These are phyloP conservation scores for Fusarium circinatum DNA, from an alignment of 2,329 filamentous ascomycete genomes.

Conservation along the genomic window DNA sequence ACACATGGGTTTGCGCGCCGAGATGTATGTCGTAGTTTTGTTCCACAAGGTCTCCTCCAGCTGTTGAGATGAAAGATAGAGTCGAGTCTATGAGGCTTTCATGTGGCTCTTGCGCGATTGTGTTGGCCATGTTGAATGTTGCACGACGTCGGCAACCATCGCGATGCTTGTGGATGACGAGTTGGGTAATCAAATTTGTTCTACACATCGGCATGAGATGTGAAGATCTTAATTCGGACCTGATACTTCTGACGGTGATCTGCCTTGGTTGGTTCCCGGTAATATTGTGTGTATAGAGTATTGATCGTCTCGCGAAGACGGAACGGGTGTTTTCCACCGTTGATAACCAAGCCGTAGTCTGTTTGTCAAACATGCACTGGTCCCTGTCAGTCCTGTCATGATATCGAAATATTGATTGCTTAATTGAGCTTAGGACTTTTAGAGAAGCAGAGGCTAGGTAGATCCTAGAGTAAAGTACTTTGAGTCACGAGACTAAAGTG, in stretches of 20 bases:
- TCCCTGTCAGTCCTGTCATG: not conserved
- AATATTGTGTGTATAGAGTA: not conserved
- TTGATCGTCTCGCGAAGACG: not conserved
- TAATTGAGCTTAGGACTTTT: too few species aligned
- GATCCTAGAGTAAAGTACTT: too few species aligned
- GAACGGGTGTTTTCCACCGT: not conserved
- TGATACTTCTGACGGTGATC: not conserved
- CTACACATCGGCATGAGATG: constrained; percentile 12
- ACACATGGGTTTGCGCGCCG: constrained; percentile 17
- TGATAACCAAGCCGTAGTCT: not conserved
- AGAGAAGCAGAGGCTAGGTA: not conserved
- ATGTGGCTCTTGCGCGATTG: not conserved
- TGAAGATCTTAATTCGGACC: constrained; percentile 31
- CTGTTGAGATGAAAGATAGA: not conserved
- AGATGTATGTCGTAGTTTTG: constrained; percentile 14
- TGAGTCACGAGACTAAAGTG: not conserved
- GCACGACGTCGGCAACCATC: constrained; percentile 10
- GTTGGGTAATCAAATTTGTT: constrained; percentile 21
- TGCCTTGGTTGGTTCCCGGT: not conserved
- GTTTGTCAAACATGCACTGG: not conserved
- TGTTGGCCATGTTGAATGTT: constrained; percentile 9
- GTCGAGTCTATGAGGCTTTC: constrained; percentile 16
- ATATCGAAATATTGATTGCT: not conserved
- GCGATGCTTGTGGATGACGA: not conserved
- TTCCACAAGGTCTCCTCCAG: constrained; percentile 3